Evolutionary conservation across 257 asterid species (phyloP), one percentile per base, ranked within the genome.

Genomic region (Sherardia arvensis): DNA sequence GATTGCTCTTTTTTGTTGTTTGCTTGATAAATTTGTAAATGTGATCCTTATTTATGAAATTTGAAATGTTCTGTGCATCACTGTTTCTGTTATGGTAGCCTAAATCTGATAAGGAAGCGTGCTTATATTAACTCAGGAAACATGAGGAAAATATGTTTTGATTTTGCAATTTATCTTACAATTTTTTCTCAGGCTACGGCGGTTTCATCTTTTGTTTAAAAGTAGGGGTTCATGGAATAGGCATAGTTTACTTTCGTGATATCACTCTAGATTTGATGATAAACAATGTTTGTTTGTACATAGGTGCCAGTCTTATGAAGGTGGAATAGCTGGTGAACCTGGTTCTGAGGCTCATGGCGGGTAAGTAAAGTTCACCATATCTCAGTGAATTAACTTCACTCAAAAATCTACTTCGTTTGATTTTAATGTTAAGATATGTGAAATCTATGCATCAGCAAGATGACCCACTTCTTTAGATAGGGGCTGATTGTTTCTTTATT

Each of bases 271-370:
- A 23, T 12, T 38, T 53, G 8, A 47, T 21, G 34, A 25, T 10
- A 6, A 27, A 15, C 11, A 29, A 8, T 27, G 56, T 28, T 51
- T 58, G 20, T 59, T 23, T 49, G 15, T 34, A 26, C 74, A 74
- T 78, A 93, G 99, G 72, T 90, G 97, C 84, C 96, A 85, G 88
- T 87, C 97, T 63, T 87, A 84, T 74, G 99, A 93, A 85, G 99
- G 99, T 71, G 99, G 99, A 76, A 93, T 93, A 69, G 77, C 90
- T 55, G 96, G 97, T 22, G 99, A 93, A 76, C 96, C 99, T 29
- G 87, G 94, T 67, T 76, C 99, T 32, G 97, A 93, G 86, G 99
- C 99, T 80, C 99, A 93, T 69, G 99, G 99, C 60, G 99, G 99
- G 97, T 93, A 76, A 85, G 97, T 80, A 58, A 53, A 71, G 38